Base-by-base conservation (phyloP, 345 rosid genomes). In the Punica granatum region DNA sequence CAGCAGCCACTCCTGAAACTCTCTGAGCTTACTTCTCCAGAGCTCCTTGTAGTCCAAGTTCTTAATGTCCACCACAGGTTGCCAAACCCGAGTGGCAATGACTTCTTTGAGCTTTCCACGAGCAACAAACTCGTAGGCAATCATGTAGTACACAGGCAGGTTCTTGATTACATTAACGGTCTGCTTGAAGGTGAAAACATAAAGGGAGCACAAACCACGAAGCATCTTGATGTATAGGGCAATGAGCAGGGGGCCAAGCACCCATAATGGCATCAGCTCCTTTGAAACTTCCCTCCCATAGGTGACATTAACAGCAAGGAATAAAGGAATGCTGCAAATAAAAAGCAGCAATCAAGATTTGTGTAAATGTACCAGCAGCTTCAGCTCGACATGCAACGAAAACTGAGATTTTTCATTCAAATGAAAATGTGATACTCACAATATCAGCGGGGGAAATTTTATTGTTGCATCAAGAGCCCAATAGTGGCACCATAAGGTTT, bases 251-350 rank as follows among this genome's bases (percentile, higher is more conserved):
- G 98, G 97, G n/a, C 98, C 98, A 8, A 78, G 56, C 14, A 88
- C 73, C 97, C 97, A 92, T 75, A 92, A 68, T 36, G 98, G 97
- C 18, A 81, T 76, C 79, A 92, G 72, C 78, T 92, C 96, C 79
- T 84, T 87, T 42, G 96, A 85, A 73, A 92, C 92, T 80, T 81
- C 86, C 36, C 78, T 74, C 36, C 98, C 98, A n/a, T 84, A 87
- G 21, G 79, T 70, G 23, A 77, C 70, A 67, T 80, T 87, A 67
- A 92, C 79, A 14, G 82, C 87, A 67, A 92, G 71, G 74, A 78
- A 90, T 70, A 79, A 74, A 35, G 97, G 97, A 66, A 79, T 69
- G 70, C 98, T 92, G 89, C 80, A 63, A 46, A 39, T 61, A 69
- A 30, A 48, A 59, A 23, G 26, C 9, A 19, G 10, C 60, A 44